A percentile compares a stretch with the other conserved stretches of the same genome.
Conservation (phyloP, 805 yeast genomes). For the Zygotorulaspora sp. region DNA sequence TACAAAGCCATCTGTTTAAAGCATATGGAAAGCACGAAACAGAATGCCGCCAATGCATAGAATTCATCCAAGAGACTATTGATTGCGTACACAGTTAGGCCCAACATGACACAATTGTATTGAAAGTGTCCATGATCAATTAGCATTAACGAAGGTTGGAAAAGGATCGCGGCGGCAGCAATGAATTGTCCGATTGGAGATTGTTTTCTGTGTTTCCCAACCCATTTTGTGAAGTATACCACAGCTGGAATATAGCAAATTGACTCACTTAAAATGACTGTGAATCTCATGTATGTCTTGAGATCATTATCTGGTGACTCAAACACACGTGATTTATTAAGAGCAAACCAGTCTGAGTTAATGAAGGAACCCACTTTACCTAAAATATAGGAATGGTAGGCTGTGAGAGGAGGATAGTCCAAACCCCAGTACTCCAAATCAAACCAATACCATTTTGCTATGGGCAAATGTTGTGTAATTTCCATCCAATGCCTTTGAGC, state of each 20-base stretch:
- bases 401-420: conserved; percentile 96
- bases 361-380: conserved; percentile 69
- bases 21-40: conserved; percentile 71
- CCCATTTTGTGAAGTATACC: conserved; percentile 61
- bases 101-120: conserved; percentile 91
- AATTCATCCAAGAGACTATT: conserved; percentile 60
- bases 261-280: conserved; percentile 73
- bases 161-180: conserved; percentile 70
- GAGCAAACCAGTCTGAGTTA: conserved; percentile 68
- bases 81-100: conserved; percentile 67
- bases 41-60: conserved; percentile 62
- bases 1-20: conserved; percentile 96
- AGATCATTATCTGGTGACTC: conserved; percentile 52
- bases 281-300: conserved; percentile 79
- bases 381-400: conserved; percentile 78
- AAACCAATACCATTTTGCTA: conserved; percentile 79
- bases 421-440: conserved; percentile 94
- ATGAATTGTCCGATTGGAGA: conserved; percentile 72
- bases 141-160: conserved; percentile 76
- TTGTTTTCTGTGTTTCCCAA: conserved; percentile 55
- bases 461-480: conserved; percentile 70
- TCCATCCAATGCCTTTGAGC: conserved; percentile 99
- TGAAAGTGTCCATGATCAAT: conserved; percentile 98
- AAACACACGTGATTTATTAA: conserved; percentile 68
- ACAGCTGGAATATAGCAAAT: conserved; percentile 76